phyloP scores from a whole-genome alignment of 2,329 filamentous ascomycete genomes.

The Calonectria multiphialidica region DNA sequence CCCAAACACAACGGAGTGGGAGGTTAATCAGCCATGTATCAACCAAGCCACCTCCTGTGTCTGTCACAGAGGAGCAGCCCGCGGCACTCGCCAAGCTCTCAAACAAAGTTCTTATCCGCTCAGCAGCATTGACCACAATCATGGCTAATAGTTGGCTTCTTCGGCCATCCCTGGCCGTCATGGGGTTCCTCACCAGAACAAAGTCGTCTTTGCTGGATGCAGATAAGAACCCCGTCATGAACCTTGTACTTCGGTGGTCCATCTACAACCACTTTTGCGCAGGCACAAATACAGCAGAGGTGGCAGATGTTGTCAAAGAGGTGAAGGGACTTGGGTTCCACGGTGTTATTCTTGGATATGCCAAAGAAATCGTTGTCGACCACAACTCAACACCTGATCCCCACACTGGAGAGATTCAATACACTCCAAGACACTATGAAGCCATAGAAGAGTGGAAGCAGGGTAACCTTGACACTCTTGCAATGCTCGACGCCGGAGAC shows the following conservation, averaged over 20 bases:
- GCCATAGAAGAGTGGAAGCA: conserved; percentile 61
- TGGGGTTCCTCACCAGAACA: conserved; percentile 39
- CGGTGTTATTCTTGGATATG: conserved; percentile 66
- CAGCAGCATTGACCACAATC: conserved; percentile 41
- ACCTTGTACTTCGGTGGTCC: conserved; percentile 57
- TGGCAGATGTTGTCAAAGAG: conserved; percentile 56
- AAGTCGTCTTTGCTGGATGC: conserved; percentile 56
- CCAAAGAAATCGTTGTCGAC: conserved; percentile 59
- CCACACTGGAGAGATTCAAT: conserved; percentile 11
- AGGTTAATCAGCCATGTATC: conserved; percentile 20
- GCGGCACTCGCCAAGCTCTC: conserved; percentile 38
- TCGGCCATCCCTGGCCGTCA: conserved; percentile 39
- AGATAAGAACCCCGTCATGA: conserved; percentile 52
- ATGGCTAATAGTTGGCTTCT: conserved; percentile 43
- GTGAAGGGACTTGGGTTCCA: conserved; percentile 63
- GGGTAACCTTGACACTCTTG: conserved; percentile 64
- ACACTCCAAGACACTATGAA: conserved; percentile 27
- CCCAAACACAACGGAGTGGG: neutral
- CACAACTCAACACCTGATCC: conserved; percentile 33
- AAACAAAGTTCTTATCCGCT: conserved; percentile 38
- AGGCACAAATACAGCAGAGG: conserved; percentile 61
- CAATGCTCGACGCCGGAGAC: conserved; percentile 63
- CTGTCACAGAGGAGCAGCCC: neutral
- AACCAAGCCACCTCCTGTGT: neutral
- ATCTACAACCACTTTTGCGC: conserved; percentile 71